Conservation (phyloP, 2,329 filamentous ascomycete genomes). For the Pseudogymnoascus sp. region DNA sequence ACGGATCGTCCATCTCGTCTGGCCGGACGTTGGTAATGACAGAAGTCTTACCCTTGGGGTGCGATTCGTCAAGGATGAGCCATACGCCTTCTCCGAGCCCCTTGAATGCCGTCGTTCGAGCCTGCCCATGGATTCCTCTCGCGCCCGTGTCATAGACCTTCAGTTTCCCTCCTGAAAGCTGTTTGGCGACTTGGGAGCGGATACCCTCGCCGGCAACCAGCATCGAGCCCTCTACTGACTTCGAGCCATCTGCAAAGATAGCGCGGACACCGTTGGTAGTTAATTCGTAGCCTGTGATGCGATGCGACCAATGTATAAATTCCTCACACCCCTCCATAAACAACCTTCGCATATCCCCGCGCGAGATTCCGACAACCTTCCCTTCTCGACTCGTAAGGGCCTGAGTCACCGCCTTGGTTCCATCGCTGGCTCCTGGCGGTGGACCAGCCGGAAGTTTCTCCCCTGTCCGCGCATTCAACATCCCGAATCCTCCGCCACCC, state of each 20-base stretch:
- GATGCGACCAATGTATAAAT: constrained; percentile 47
- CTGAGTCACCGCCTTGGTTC: constrained; percentile 26
- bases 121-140: constrained; percentile 58
- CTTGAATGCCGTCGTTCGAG: constrained; percentile 54
- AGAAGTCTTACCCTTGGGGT: constrained; percentile 41
- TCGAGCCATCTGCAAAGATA: constrained; percentile 53
- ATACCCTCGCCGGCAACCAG: constrained; percentile 57
- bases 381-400: constrained; percentile 44
- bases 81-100: constrained; percentile 58
- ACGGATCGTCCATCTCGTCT: constrained; percentile 50
- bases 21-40: constrained; percentile 59
- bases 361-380: constrained; percentile 54
- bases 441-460: constrained; percentile 31
- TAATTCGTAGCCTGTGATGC: constrained; percentile 52
- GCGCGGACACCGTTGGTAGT: constrained; percentile 47
- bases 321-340: constrained; percentile 52
- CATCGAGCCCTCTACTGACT: constrained; percentile 51
- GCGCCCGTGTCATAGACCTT: constrained; percentile 59
- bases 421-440: constrained; percentile 12
- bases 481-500: constrained; percentile 44
- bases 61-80: constrained; percentile 42
- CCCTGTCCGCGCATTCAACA: constrained; percentile 47
- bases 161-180: constrained; percentile 49
- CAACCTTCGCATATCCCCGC: constrained; percentile 54
- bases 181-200: constrained; percentile 51